A percentile compares a stretch with the other conserved stretches of the same genome.
Conservation (phyloP, 2,329 filamentous ascomycete genomes). For the Dothistroma pini region DNA sequence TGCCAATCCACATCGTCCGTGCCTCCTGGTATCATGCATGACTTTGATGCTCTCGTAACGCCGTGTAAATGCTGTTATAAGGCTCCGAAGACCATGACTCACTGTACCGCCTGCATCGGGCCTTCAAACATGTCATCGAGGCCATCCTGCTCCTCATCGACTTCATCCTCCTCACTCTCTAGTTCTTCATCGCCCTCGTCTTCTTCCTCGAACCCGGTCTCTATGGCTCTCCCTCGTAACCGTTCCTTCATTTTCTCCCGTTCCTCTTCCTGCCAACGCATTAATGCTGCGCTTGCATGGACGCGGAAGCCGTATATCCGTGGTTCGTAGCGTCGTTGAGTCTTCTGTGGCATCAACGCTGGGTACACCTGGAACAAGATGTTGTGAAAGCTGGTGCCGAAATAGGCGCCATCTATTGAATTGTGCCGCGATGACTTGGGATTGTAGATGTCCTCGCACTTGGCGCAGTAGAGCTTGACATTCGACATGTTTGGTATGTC, state of each 20-base stretch:
- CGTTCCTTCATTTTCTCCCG: slow-evolving; percentile 78
- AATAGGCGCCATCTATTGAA: slow-evolving; percentile 95
- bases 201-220: slow-evolving; percentile 74
- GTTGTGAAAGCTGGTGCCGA: slow-evolving; percentile 97
- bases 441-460: slow-evolving; percentile 98
- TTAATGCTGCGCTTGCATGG: slow-evolving; percentile 80
- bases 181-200: slow-evolving; percentile 58
- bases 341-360: slow-evolving; percentile 81
- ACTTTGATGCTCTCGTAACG: background rate
- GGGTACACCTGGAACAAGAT: slow-evolving; percentile 99
- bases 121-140: slow-evolving; percentile 45
- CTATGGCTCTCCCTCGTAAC: slow-evolving; percentile 64
- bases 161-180: slow-evolving; percentile 54
- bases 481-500: slow-evolving; percentile 83
- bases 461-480: slow-evolving; percentile 94
- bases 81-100: background rate
- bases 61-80: background rate
- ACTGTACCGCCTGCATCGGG: slow-evolving; percentile 20
- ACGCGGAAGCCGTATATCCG: slow-evolving; percentile 94
- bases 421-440: slow-evolving; percentile 96
- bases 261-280: slow-evolving; percentile 83
- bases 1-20: background rate
- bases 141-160: slow-evolving; percentile 58
- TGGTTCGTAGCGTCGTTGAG: slow-evolving; percentile 78
- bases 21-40: slow-evolving; percentile 1